Evolutionary conservation across 2,329 filamentous ascomycete species (phyloP), one percentile per base, ranked within the genome.

Genomic region (Microdochium trichocladiopsis): DNA sequence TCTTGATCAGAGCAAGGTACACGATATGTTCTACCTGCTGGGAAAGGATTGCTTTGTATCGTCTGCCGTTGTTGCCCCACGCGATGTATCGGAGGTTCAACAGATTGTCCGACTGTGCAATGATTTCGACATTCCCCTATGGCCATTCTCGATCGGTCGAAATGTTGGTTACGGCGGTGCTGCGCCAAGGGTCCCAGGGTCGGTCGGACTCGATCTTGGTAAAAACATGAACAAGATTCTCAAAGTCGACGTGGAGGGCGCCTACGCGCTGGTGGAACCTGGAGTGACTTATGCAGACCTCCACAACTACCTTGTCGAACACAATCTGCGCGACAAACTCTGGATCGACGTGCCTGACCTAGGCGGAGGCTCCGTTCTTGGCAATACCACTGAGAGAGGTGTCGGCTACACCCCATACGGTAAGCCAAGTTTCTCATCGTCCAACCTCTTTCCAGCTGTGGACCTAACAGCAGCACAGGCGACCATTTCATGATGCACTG

Each of bases 121-220:
- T 56, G 64, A 73, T 49, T 69, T 68, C 54, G 58, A 64, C 6
- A 69, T 77, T 2, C 75, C 76, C 1, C 63, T 78, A 43, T 79
- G 73, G 60, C 74, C 75, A 10, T 73, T 76, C 55, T 75, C 71
- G 2, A 72, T 76, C 55, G 75, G 76, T 1, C 64, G 74, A 36
- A 78, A 33, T 14, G 65, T 78, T 2, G 79, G 77, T 16, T 80
- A 80, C 52, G 78, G 78, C 24, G 78, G 77, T n/a, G 74, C 75
- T 14, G 77, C 76, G 0, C 77, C 77, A 0, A 66, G 78, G 31
- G 73, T 81, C 1, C 72, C 71, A 0, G 78, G 78, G 4, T 72
- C 70, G n/a, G 65, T 80, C 0, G 72, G 72, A 2, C 51, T 81
- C 21, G 75, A 80, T 54, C 66, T 81, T n/a, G 78, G 77, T 3